Conservation (phyloP, 164 flowering plant species). For the Taxillus chinensis region DNA sequence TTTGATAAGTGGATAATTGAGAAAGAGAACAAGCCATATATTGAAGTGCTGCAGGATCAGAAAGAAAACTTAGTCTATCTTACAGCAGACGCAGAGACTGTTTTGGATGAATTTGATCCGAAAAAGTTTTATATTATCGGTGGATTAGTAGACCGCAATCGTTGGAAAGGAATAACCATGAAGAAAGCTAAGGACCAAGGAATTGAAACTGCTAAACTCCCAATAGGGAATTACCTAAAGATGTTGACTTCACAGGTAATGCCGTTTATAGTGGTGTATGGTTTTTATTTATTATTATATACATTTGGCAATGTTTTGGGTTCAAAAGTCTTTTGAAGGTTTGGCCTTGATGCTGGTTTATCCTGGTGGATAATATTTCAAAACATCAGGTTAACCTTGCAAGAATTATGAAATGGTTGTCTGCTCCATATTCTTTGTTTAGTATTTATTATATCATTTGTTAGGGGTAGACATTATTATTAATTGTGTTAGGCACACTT, state of each 20-base stretch:
- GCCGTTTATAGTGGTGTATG: background rate
- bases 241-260: conserved; percentile 92
- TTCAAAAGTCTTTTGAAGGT: too few relatives aligned
- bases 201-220: conserved; percentile 81
- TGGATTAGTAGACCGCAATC: conserved; percentile 87
- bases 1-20: conserved; percentile 82
- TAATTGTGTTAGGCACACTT: too few relatives aligned
- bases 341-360: too few relatives aligned
- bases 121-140: conserved; percentile 74
- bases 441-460: too few relatives aligned
- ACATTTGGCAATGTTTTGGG: too few relatives aligned
- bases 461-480: too few relatives aligned
- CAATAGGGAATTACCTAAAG: conserved; percentile 75
- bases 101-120: conserved; percentile 63
- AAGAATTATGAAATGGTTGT: too few relatives aligned
- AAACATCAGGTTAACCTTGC: too few relatives aligned
- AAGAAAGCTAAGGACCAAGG: conserved; percentile 88
- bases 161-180: conserved; percentile 93
- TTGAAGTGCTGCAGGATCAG: conserved; percentile 65
- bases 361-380: too few relatives aligned
- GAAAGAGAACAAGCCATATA: conserved; percentile 59
- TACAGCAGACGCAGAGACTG: conserved; percentile 80
- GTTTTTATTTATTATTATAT: too few relatives aligned
- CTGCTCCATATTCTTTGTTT: too few relatives aligned
- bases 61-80: conserved; percentile 80